Conservation (phyloP, 129 eudicot genomes). For the Flaveria sonorensis region DNA sequence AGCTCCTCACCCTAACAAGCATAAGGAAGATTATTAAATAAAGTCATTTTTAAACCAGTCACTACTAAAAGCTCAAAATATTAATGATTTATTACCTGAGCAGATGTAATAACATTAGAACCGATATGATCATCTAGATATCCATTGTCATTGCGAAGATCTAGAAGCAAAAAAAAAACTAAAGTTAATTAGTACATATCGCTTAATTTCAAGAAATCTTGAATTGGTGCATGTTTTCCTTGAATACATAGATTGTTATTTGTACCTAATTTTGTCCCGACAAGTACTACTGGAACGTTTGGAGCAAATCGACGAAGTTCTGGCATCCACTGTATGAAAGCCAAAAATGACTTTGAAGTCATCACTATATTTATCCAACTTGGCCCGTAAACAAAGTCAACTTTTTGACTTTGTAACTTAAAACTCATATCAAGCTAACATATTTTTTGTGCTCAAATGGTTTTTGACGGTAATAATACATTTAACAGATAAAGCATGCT, state of each 20-base stretch:
- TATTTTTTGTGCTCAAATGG: neutral
- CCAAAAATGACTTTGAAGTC: conserved; percentile 11
- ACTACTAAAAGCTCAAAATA: neutral
- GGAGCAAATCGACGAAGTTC: conserved; percentile 98
- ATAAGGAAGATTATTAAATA: neutral
- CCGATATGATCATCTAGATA: conserved; percentile 74
- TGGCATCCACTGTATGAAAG: conserved; percentile 87
- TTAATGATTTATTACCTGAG: conserved; percentile 53
- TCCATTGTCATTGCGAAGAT: conserved; percentile 82
- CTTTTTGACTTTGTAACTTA: neutral
- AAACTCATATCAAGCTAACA: neutral
- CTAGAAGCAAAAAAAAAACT: conserved; percentile 31
- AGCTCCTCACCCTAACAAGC: conserved; percentile 69
- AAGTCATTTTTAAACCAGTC: neutral
- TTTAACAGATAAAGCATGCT: neutral
- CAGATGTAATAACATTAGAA: conserved; percentile 64
- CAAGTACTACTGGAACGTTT: conserved; percentile 92
- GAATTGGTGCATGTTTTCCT: neutral
- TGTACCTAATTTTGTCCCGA: conserved; percentile 90
- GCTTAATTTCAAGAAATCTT: neutral
- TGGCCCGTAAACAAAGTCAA: conserved; percentile 16
- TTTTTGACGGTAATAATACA: neutral
- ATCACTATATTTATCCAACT: neutral
- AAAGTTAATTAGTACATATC: neutral
- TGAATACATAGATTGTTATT: neutral